Percentiles rank a stretch among this genome's conserved stretches.
These are phyloP conservation scores for Dioscorea dumetorum DNA, from an alignment of 106 monocot species.

Conservation along the genomic window DNA sequence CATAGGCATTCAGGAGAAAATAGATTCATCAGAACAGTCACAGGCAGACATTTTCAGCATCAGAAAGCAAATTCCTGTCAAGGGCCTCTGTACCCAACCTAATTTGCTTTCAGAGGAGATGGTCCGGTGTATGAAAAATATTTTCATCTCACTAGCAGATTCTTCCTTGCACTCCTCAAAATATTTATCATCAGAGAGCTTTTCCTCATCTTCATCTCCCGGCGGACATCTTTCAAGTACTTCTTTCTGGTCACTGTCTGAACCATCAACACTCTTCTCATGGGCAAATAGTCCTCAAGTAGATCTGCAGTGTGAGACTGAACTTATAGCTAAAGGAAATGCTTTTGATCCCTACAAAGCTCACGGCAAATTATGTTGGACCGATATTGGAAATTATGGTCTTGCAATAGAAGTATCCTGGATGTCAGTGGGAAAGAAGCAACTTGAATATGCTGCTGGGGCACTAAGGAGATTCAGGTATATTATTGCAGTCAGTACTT, in stretches of 20 bases:
- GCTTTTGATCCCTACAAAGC: constrained; percentile 70
- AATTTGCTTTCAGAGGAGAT: constrained; percentile 78
- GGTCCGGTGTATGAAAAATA: constrained; percentile 83
- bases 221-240: constrained; percentile 46
- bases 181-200: constrained; percentile 20
- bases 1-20: constrained; percentile 14
- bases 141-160: constrained; percentile 71
- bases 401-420: constrained; percentile 78
- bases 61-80: constrained; percentile 29
- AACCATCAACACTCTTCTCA: constrained; percentile 40
- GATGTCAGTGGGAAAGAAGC: constrained; percentile 90
- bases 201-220: constrained; percentile 33
- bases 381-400: constrained; percentile 70
- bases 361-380: constrained; percentile 72
- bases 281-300: constrained; percentile 54
- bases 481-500: background rate
- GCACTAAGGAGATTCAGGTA: constrained; percentile 73
- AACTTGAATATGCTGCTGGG: constrained; percentile 81
- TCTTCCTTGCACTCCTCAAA: constrained; percentile 23
- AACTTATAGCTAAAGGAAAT: constrained; percentile 35
- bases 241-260: constrained; percentile 46
- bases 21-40: constrained; percentile 2
- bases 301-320: constrained; percentile 36
- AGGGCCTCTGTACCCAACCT: constrained; percentile 45
- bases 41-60: constrained; percentile 20